These are phyloP conservation scores for Tolypocladium tropicale DNA, from an alignment of 2,329 filamentous ascomycete genomes.

Conservation along the genomic window DNA sequence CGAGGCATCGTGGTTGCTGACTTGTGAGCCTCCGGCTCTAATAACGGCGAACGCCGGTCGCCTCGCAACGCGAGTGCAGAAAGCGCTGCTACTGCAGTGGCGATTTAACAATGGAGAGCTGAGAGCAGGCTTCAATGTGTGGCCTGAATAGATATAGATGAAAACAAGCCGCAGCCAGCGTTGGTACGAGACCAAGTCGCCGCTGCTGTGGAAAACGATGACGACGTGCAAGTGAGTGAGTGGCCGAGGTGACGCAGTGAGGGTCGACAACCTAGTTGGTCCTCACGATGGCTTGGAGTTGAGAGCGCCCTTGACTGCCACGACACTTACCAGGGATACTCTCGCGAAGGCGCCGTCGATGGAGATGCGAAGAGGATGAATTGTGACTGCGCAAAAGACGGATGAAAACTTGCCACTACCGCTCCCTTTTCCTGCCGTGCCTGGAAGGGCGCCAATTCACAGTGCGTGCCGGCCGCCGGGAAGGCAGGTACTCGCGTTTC, in stretches of 20 bases:
- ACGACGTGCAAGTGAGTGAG: background rate
- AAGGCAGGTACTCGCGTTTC: slow-evolving; percentile 11
- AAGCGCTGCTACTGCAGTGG: background rate
- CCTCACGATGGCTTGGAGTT: background rate
- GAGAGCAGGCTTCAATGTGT: background rate
- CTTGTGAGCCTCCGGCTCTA: no score
- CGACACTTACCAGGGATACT: background rate
- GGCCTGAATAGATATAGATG: background rate
- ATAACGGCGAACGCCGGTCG: background rate
- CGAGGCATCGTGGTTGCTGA: slow-evolving; percentile 16
- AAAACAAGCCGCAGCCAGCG: background rate
- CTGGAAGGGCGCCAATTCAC: slow-evolving; percentile 16
- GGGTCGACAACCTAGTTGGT: background rate
- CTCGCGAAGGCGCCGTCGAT: background rate
- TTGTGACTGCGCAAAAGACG: background rate
- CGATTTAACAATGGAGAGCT: no score
- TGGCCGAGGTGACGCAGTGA: background rate
- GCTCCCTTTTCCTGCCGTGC: slow-evolving; percentile 3
- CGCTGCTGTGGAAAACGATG: background rate
- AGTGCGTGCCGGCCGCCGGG: slow-evolving; percentile 13
- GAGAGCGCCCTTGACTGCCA: background rate
- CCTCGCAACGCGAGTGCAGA: background rate
- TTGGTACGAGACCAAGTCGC: background rate
- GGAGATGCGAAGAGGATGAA: background rate
- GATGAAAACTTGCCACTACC: slow-evolving; percentile 15